Evolutionary conservation across 352 stramenopile species (phyloP).

Genomic region (Poterioochromonas sp.): DNA sequence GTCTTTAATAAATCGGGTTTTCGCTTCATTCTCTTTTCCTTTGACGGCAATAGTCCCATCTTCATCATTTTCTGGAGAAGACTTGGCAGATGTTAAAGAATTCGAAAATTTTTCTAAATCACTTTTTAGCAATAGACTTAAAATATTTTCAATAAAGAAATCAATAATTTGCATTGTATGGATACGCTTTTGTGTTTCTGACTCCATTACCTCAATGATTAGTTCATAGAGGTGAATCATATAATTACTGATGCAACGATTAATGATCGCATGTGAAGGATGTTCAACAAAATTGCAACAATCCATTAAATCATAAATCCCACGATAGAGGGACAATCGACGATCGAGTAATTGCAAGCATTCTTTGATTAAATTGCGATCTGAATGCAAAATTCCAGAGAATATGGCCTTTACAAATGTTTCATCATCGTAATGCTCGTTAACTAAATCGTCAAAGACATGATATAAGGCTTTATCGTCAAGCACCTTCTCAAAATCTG

Average conservation of each 20-base stretch:
- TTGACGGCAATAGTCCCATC: too few species aligned
- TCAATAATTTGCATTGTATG: neutral
- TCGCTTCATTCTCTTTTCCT: neutral
- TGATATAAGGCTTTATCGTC: too few species aligned
- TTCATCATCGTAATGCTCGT: too few species aligned
- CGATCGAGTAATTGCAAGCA: neutral
- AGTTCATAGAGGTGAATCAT: too few species aligned
- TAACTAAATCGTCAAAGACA: too few species aligned
- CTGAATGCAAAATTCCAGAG: neutral
- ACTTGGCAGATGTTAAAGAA: neutral
- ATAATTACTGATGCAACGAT: neutral
- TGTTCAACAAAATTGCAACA: neutral
- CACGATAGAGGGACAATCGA: neutral
- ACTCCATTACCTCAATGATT: neutral
- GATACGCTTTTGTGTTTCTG: neutral
- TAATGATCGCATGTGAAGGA: neutral
- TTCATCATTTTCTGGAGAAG: too few species aligned
- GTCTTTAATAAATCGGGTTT: neutral
- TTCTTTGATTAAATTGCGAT: neutral
- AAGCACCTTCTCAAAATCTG: too few species aligned
- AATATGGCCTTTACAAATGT: neutral
- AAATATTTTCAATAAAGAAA: neutral
- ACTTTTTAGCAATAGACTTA: neutral
- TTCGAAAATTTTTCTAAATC: neutral
- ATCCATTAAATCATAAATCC: neutral